These are phyloP conservation scores for Oxyria digyna DNA, from an alignment of 148 eudicot genomes.

Conservation along the genomic window DNA sequence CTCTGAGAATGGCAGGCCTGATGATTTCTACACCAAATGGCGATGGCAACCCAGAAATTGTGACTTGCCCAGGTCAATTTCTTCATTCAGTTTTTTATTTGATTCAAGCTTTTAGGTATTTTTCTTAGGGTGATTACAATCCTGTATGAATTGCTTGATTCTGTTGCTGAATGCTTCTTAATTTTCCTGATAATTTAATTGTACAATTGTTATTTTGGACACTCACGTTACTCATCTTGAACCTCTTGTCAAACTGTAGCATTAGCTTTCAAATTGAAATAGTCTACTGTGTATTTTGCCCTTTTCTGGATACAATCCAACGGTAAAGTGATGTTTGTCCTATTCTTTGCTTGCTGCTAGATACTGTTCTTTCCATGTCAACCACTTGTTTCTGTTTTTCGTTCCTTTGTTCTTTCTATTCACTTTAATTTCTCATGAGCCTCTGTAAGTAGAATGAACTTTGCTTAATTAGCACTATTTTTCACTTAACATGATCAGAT, in stretches of 20 bases:
- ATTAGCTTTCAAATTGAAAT: not conserved
- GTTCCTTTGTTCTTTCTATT: not conserved
- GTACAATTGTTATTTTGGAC: not conserved
- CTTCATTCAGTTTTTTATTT: not conserved
- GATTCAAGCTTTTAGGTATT: not conserved
- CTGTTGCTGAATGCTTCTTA: not conserved
- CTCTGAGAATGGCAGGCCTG: slow-evolving; percentile 80
- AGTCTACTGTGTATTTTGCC: not conserved
- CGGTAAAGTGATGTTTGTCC: not conserved
- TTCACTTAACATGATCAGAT: slow-evolving; percentile 25
- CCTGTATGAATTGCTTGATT: not conserved
- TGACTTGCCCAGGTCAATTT: slow-evolving; percentile 63
- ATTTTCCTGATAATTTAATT: not conserved
- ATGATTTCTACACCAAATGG: slow-evolving; percentile 77
- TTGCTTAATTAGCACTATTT: not conserved
- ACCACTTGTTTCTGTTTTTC: slow-evolving; percentile 1
- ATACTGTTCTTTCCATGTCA: not conserved
- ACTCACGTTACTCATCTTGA: too few relatives aligned
- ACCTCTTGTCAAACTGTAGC: not conserved
- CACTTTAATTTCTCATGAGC: slow-evolving; percentile 2
- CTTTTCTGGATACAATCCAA: not conserved
- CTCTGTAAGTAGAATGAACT: not conserved
- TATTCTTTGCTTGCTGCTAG: not conserved
- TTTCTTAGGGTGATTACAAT: not conserved
- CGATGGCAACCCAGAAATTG: slow-evolving; percentile 91